Base-by-base conservation (phyloP, 73 alveolate species). In the Paramecium sonneborni region DNA sequence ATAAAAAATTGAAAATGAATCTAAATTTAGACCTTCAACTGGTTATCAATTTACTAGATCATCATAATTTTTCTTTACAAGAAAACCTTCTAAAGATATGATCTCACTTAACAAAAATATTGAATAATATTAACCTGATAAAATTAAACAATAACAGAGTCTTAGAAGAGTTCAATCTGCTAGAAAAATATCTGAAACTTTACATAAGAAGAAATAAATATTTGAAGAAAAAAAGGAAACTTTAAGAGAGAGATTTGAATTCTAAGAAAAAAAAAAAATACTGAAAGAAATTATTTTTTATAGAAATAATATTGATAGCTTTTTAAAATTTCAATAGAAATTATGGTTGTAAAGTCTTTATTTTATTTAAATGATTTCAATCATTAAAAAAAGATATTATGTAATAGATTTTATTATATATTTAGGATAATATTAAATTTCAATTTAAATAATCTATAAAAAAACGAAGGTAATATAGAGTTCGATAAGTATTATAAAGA, bases 131-230 rank as follows among this genome's bases (percentile, higher is more conserved):
- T 21, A 79, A 44, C 90, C 90, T 24, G 90, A 79, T 1, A 79
- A 24, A 21, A 7, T 30, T 11, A 79, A 44, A 44, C 15, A 23
- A n/a, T 39, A 43, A 26, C 15, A 30, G 15, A 30, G 18, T 10
- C 6, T 79, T 3, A 79, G 76, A 46, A 79, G 90, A 44, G 90
- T 79, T 18, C 21, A 79, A 79, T 79, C 90, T 0, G 90, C 90
- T 23, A n/a, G 28, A 46, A 79, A 41, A 41, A 4, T 79, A 30
- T 46, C 44, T 18, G 90, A 79, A 35, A 79, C 90, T 37, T 10
- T 79, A 24, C 55, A 23, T 1, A 79, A 79, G 24, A 79, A 79
- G 24, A 41, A 46, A 24, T 43, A 41, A 41, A 79, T 79, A 24
- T 28, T 37, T 20, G 69, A 24, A 18, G 90, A 79, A 24, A 79